Base-by-base conservation (phyloP, 352 stramenopile species). In the Elongisporangium senticosum region DNA sequence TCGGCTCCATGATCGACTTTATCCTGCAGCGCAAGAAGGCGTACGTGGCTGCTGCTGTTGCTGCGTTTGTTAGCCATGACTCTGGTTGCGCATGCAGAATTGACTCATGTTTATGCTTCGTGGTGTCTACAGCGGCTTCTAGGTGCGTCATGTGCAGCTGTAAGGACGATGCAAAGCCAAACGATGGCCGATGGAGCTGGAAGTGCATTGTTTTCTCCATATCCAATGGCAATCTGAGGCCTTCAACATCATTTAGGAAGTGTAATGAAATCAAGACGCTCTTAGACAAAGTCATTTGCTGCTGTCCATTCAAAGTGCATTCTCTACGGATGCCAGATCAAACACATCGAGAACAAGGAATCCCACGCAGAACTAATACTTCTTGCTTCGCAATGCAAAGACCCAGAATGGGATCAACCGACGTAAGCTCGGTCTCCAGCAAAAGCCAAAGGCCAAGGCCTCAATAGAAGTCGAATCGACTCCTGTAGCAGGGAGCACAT, bases 1-100 rank as follows among this genome's bases (percentile, higher is more conserved):
- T 94, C 55, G 84, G 82, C 8, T 90, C 78, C 62, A 90, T 92
- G 77, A 91, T 94, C 58, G 70, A 92, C 64, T 89, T 90, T 59
- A 90, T 93, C 65, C 69, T 93, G 65, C 73, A 75, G 54, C 76
- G 81, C 72, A 90, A 89, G 71, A 89, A 90, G 72, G 67, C 75
- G 80, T 91, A 68, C 72, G 79, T 84, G n/a, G 19, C 4, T 43
- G 11, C 2, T 24, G 21, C 43, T 60, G 43, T n/a, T 52, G 23
- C 51, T 52, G 23, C 51, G 37, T 60, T 17, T 51, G 13, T 53
- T 63, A 19, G 11, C 23, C 23, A 26, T 62, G 23, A 11, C 26
- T 6, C 1, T 37, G 26, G 26, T 37, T 37, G 26, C 8, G 33
- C 8, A 43, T 6, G 10, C 8, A 43, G 33, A 43, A 43, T 17